These are phyloP conservation scores for Puccinellia tenuiflora DNA, from an alignment of 176 grass and related monocot species.

Conservation along the genomic window DNA sequence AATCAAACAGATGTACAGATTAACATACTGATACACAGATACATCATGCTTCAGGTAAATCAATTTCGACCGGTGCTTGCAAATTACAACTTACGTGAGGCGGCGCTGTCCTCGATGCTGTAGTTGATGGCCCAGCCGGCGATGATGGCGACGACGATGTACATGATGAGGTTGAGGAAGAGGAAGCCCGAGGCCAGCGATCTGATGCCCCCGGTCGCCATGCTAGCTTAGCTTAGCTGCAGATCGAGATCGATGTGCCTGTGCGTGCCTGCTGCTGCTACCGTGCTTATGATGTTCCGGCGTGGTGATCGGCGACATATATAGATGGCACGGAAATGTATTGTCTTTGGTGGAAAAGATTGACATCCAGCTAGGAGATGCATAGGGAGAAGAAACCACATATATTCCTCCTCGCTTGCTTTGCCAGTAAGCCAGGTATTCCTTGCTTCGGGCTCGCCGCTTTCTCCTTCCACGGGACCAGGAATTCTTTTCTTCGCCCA, in stretches of 20 bases:
- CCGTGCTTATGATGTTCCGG: not conserved
- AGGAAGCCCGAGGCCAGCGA: conserved; percentile 53
- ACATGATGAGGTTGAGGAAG: conserved; percentile 87
- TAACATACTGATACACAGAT: no score
- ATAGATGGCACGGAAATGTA: not conserved
- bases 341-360: not conserved
- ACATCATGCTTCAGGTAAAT: not conserved
- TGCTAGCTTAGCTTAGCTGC: not conserved
- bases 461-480: not conserved
- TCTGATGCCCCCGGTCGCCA: conserved; percentile 31
- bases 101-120: conserved; percentile 66
- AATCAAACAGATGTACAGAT: not conserved
- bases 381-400: not conserved
- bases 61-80: not conserved
- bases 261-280: not conserved
- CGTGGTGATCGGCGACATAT: not conserved
- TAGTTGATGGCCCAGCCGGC: conserved; percentile 95
- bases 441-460: not conserved
- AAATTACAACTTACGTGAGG: not conserved
- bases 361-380: not conserved
- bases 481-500: not conserved
- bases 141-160: conserved; percentile 51
- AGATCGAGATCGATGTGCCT: not conserved
- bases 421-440: not conserved
- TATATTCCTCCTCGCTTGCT: not conserved